Evolutionary conservation across 176 grass and related monocot species (phyloP), one percentile per base, ranked within the genome.

Genomic region (Tuctoria greenei): DNA sequence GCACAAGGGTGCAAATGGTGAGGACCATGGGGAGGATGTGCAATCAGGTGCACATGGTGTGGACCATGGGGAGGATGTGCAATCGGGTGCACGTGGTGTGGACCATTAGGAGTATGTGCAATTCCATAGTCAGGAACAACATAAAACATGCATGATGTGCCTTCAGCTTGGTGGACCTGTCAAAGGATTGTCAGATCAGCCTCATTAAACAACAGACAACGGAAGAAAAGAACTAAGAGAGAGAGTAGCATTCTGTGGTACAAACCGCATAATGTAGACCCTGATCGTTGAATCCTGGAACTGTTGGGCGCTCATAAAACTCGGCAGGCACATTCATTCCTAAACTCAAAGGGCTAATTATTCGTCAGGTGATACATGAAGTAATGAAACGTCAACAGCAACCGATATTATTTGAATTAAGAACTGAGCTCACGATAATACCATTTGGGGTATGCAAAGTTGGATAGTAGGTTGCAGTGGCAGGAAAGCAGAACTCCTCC

Each of bases 101-200:
- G 61, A 8, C 87, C 86, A 77, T 67, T 81, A 16, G 78, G 63
- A 45, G 88, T 46, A 78, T 83, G 77, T 55, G 66, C 7, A 64
- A 77, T 74, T 42, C 82, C 85, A 73, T 91, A 89, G 35, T 79
- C 73, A 50, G 85, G 87, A 44, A 78, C 26, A 70, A 75, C 65
- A 71, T 93, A 93, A 90, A 87, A 93, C 61, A 90, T 8, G 76
- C 49, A 88, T 45, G 49, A 49, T 54, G 72, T 74, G 61, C 71
- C 71, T 80, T 93, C 83, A 77, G 44, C 69, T 59, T 89, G 78
- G 10, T 74, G 68, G 62, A 65, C 85, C 91, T 90, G 79, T 43
- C 35, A 38, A 69, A 74, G 25, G 38, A 68, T 66, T 16, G 85
- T 66, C n/a, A 88, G 40, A 34, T 17, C 15, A 44, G 39, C 27